These are phyloP conservation scores for Trichoderma sp. DNA, from an alignment of 2,329 filamentous ascomycete species.

Conservation along the genomic window DNA sequence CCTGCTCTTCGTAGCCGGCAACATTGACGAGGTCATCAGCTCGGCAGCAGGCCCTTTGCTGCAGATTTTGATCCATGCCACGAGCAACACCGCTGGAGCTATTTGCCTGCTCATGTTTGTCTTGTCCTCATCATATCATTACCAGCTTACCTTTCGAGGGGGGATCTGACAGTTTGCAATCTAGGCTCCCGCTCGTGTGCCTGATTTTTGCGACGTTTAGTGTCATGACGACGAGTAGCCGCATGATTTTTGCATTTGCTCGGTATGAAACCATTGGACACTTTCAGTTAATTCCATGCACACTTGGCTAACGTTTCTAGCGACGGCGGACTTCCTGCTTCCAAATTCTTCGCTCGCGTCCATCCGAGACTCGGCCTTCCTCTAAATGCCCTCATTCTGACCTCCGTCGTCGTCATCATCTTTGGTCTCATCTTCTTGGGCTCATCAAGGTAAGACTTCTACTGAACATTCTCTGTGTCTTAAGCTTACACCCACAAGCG, in stretches of 20 bases:
- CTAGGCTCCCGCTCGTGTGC: constrained; percentile 57
- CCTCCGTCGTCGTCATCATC: constrained; percentile 61
- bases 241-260: constrained; percentile 68
- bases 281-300: too few relatives aligned
- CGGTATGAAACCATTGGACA: constrained; percentile 41
- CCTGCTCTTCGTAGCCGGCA: constrained; percentile 63
- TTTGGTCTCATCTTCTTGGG: constrained; percentile 72
- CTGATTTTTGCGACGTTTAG: constrained; percentile 63
- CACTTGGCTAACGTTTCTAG: constrained; percentile 6
- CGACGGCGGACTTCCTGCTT: constrained; percentile 67
- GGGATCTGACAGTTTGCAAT: neutral
- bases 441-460: constrained; percentile 43
- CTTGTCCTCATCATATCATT: neutral
- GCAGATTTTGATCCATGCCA: constrained; percentile 65
- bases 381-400: constrained; percentile 65
- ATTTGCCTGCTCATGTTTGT: constrained; percentile 64
- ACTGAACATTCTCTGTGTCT: too few relatives aligned
- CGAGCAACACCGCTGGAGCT: constrained; percentile 60
- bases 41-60: constrained; percentile 60
- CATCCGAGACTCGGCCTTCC: constrained; percentile 64
- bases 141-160: neutral
- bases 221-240: constrained; percentile 66
- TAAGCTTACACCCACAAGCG: constrained; percentile 37
- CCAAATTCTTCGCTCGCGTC: constrained; percentile 60
- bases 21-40: constrained; percentile 57